Evolutionary conservation across 148 eudicot genomes (phyloP).

Genomic region (Amaranthus hypochondriacus): DNA sequence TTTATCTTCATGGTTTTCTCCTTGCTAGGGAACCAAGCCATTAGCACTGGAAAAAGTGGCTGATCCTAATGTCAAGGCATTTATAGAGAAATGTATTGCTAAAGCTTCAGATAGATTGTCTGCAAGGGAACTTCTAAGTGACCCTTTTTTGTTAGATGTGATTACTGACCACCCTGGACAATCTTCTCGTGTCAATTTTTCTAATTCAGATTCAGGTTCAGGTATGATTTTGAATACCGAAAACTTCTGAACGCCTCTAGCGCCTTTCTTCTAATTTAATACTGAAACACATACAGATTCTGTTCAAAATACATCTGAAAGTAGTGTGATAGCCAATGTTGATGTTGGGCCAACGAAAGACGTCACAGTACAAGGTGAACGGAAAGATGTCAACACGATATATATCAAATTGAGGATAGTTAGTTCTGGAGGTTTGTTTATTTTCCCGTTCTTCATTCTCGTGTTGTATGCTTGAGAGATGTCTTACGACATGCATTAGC

Average conservation of each 20-base stretch:
- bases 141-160: conserved; percentile 69
- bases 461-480: background rate
- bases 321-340: conserved; percentile 20
- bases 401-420: conserved; percentile 72
- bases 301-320: conserved; percentile 19
- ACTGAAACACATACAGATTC: conserved; percentile 30
- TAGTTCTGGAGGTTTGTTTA: conserved; percentile 61
- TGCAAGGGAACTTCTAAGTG: conserved; percentile 64
- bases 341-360: conserved; percentile 53
- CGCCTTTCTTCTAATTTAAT: conserved; percentile 14
- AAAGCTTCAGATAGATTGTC: conserved; percentile 60
- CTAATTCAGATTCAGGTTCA: conserved; percentile 21
- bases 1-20: conserved; percentile 15
- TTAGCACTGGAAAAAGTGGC: conserved; percentile 72
- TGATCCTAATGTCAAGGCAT: conserved; percentile 58
- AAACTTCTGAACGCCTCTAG: background rate
- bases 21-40: conserved; percentile 71
- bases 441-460: conserved; percentile 2
- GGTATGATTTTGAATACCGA: conserved; percentile 28
- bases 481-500: background rate
- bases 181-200: conserved; percentile 29
- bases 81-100: conserved; percentile 85
- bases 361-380: conserved; percentile 65
- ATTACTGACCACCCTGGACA: conserved; percentile 34
- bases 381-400: conserved; percentile 74